A percentile compares a stretch with the other conserved stretches of the same genome.
phyloP scores from a whole-genome alignment of 768 basidiomycete genomes.

The Tricholoma furcatifolium region DNA sequence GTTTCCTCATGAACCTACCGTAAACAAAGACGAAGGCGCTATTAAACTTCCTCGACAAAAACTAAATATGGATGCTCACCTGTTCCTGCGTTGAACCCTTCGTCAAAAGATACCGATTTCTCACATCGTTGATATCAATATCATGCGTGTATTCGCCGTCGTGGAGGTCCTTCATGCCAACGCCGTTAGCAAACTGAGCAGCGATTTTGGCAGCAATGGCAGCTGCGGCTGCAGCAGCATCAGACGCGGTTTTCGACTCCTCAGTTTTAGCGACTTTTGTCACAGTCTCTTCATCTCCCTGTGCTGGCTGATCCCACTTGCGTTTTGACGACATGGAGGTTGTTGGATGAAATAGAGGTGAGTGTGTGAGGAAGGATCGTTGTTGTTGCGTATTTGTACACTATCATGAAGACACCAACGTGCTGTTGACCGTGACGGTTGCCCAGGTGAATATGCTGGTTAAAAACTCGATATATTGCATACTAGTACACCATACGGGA shows the following conservation, averaged over 20 bases:
- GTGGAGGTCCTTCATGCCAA: constrained; percentile 56
- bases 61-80: constrained; percentile 41
- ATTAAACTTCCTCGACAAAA: neutral
- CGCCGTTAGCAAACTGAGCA: constrained; percentile 65
- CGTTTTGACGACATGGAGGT: constrained; percentile 65
- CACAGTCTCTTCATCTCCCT: constrained; percentile 40
- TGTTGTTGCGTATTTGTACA: constrained; percentile 13
- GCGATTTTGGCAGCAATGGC: constrained; percentile 96
- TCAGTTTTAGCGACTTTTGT: constrained; percentile 46
- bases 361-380: neutral
- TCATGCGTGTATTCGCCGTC: constrained; percentile 85
- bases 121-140: constrained; percentile 95
- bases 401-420: neutral
- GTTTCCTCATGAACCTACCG: constrained; percentile 87
- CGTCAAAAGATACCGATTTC: constrained; percentile 93
- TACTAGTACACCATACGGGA: constrained; percentile 2
- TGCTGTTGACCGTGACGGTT: neutral
- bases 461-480: neutral
- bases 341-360: neutral
- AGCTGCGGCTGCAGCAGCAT: constrained; percentile 68
- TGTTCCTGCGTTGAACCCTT: constrained; percentile 91
- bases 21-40: neutral
- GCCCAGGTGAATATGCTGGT: too few species aligned
- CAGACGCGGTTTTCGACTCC: constrained; percentile 61
- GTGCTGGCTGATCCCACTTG: constrained; percentile 78